A percentile compares a stretch with the other conserved stretches of the same genome.
Evolutionary conservation across 2,329 filamentous ascomycete genomes (phyloP).

Genomic region (Talaromyces rugulosus): DNA sequence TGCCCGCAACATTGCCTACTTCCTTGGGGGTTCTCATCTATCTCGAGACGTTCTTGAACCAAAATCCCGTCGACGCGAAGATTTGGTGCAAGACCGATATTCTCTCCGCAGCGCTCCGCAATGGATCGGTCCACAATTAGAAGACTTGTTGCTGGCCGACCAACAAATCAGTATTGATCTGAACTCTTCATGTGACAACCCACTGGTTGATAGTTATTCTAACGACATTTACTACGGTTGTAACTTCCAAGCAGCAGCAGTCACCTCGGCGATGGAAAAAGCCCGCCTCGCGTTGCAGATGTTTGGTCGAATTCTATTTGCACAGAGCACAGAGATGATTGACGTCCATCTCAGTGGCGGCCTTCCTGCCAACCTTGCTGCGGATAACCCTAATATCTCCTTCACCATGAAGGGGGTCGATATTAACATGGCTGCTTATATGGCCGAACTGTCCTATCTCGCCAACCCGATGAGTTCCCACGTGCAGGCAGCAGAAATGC

Average conservation of each 20-base stretch:
- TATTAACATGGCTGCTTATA: slow-evolving; percentile 61
- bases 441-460: slow-evolving; percentile 58
- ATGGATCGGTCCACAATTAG: slow-evolving; percentile 65
- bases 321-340: slow-evolving; percentile 56
- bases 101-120: slow-evolving; percentile 60
- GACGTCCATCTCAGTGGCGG: slow-evolving; percentile 56
- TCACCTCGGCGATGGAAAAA: slow-evolving; percentile 65
- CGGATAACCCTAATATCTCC: slow-evolving; percentile 55
- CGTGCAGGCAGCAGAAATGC: slow-evolving; percentile 63
- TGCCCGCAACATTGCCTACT: slow-evolving; percentile 50
- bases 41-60: slow-evolving; percentile 27
- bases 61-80: slow-evolving; percentile 20
- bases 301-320: slow-evolving; percentile 59
- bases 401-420: slow-evolving; percentile 64
- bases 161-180: slow-evolving; percentile 57
- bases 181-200: slow-evolving; percentile 66
- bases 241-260: slow-evolving; percentile 62
- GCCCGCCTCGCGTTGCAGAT: slow-evolving; percentile 40
- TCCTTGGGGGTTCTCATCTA: slow-evolving; percentile 49
- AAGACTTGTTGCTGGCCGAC: slow-evolving; percentile 57
- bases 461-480: slow-evolving; percentile 59
- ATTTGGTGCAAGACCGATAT: slow-evolving; percentile 60
- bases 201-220: slow-evolving; percentile 52
- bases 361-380: slow-evolving; percentile 57
- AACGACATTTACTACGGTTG: slow-evolving; percentile 54